Percentiles rank a stretch among this genome's conserved stretches.
Conservation (phyloP, 2,329 filamentous ascomycete genomes). For the Chrysoporthe cubensis region DNA sequence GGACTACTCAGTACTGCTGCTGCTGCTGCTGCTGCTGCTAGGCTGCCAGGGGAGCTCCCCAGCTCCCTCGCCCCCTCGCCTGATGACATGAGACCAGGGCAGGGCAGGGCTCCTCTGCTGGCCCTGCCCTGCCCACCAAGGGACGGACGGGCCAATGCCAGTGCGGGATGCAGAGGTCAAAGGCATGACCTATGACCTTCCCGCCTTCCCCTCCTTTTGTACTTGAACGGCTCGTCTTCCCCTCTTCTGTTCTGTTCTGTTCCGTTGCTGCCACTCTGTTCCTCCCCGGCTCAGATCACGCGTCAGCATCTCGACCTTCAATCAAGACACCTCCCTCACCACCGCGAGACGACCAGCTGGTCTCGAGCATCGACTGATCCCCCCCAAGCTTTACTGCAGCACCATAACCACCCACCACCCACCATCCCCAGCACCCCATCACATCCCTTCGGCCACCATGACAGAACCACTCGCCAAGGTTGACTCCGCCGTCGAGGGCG, state of each 20-base stretch:
- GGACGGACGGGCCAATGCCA: constrained; percentile 11
- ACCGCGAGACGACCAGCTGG: background rate
- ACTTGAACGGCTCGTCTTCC: constrained; percentile 18
- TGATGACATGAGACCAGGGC: constrained; percentile 11
- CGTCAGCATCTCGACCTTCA: constrained; percentile 4
- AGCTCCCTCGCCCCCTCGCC: constrained; percentile 2
- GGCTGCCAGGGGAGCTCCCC: background rate
- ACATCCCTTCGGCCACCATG: constrained; percentile 37
- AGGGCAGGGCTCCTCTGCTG: background rate
- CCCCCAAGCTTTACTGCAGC: background rate
- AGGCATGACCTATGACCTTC: constrained; percentile 18
- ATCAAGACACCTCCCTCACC: background rate
- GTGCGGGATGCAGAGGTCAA: constrained; percentile 4
- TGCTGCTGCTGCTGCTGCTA: background rate
- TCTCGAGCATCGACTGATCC: background rate
- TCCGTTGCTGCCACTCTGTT: background rate
- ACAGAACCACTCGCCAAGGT: constrained; percentile 76
- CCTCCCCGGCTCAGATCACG: constrained; percentile 8
- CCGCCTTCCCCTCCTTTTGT: constrained; percentile 27
- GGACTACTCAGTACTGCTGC: background rate
- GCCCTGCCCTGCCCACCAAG: background rate
- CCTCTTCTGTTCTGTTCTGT: constrained; percentile 23
- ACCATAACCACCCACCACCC: background rate
- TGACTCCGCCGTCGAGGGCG: constrained; percentile 86
- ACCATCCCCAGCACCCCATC: background rate